Conservation (phyloP, 2,329 filamentous ascomycete species). For the Calonectria ilicicola region DNA sequence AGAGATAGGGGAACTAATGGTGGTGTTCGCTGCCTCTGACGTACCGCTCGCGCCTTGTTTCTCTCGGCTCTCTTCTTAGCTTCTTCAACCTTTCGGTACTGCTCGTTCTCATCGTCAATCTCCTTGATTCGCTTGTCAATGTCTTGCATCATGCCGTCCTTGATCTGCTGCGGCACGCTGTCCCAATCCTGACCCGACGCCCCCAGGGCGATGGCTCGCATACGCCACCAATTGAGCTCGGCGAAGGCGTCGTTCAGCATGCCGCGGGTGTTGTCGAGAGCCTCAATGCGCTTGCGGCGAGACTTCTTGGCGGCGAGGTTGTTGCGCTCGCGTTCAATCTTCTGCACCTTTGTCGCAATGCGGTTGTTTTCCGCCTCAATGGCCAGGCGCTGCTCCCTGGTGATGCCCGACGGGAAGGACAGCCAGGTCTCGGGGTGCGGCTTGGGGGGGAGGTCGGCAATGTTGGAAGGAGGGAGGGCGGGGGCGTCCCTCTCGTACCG, state of each 20-base stretch:
- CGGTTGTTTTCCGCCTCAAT: conserved; percentile 42
- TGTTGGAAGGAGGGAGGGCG: conserved; percentile 40
- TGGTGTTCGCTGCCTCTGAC: too few relatives aligned
- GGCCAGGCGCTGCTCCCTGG: conserved; percentile 11
- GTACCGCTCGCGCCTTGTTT: conserved; percentile 17
- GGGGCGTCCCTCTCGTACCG: conserved; percentile 40
- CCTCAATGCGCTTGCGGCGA: conserved; percentile 46
- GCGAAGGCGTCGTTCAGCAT: conserved; percentile 40
- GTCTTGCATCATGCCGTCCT: conserved; percentile 33
- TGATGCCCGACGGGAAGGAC: conserved; percentile 30
- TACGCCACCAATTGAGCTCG: conserved; percentile 44
- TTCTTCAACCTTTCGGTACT: conserved; percentile 36
- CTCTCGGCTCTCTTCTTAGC: conserved; percentile 34
- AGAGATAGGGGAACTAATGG: not conserved
- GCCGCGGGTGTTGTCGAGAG: conserved; percentile 31
- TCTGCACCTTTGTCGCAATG: conserved; percentile 40
- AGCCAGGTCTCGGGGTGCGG: conserved; percentile 31
- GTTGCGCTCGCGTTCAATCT: conserved; percentile 48
- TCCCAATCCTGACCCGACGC: conserved; percentile 38
- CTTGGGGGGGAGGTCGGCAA: conserved; percentile 45
- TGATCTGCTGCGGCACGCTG: conserved; percentile 26
- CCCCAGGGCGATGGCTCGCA: conserved; percentile 41
- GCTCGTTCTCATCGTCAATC: conserved; percentile 26
- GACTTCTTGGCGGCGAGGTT: conserved; percentile 53
- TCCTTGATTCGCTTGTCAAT: conserved; percentile 31